Percentiles rank a stretch among this genome's conserved stretches.
Conservation (phyloP, 352 stramenopile species). For the Pythium guiyangense region DNA sequence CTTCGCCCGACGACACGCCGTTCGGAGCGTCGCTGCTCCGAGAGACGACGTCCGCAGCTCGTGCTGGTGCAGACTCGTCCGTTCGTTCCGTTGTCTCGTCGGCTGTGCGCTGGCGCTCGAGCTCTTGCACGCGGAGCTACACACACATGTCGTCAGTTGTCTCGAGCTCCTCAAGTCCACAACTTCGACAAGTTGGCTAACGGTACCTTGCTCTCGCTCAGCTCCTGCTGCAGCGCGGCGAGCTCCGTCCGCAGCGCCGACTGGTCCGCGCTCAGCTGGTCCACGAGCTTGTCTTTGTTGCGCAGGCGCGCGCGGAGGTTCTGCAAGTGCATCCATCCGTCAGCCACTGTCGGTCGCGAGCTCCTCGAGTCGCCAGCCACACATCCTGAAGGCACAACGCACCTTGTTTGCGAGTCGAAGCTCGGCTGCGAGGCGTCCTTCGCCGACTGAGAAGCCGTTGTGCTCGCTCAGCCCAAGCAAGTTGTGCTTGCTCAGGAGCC, state of each 20-base stretch:
- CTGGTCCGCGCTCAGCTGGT: slow-evolving; percentile 77
- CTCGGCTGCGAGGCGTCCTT: slow-evolving; percentile 76
- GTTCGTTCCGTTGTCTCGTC: background rate
- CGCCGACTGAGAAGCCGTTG: slow-evolving; percentile 67
- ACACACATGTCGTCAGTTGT: background rate
- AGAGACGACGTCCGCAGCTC: background rate
- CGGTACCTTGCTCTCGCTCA: slow-evolving; percentile 54
- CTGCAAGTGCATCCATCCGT: slow-evolving; percentile 19
- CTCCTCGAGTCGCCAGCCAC: no score
- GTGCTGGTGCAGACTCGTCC: background rate
- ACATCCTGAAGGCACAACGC: background rate
- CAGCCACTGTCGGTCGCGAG: no score
- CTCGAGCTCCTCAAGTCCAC: background rate
- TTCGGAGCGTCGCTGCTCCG: background rate
- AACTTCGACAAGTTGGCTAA: background rate
- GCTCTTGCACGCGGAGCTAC: slow-evolving; percentile 28
- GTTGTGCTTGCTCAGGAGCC: slow-evolving; percentile 72
- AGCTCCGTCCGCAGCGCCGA: slow-evolving; percentile 49
- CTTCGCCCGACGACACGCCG: slow-evolving; percentile 4
- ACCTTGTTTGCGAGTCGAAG: slow-evolving; percentile 84
- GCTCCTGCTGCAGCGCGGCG: slow-evolving; percentile 51
- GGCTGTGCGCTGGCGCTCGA: slow-evolving; percentile 17
- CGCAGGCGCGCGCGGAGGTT: slow-evolving; percentile 73
- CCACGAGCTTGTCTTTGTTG: slow-evolving; percentile 82
- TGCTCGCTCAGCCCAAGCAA: slow-evolving; percentile 49